Base-by-base conservation (phyloP, 2,329 filamentous ascomycete genomes). In the Microdochium nivale region DNA sequence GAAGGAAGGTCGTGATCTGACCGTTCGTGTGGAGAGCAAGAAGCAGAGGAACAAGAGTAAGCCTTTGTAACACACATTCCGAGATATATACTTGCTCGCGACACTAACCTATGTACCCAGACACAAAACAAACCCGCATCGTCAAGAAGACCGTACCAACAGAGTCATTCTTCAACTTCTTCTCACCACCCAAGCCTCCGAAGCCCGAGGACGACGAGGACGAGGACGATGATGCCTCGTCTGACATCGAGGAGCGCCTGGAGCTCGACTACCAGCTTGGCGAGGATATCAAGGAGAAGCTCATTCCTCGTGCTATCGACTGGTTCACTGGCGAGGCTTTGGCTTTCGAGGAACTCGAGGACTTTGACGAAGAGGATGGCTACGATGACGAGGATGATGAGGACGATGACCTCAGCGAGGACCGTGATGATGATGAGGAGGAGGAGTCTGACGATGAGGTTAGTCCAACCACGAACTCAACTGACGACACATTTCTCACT, bases 41-140 rank as follows among this genome's bases (percentile, higher is more conserved):
- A 99, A 99, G 81, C 94, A 99, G 77, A 84, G 94, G 58, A 99
- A 99, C 77, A 99, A 97, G 84, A 97, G 94, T 99, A 79, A 76
- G 77, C 25, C 16, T 7, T 32, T 23, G 2, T 33, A 8, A 8
- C 19, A 25, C 9, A 8, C 19, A 25, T 25, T 25, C 13, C 44
- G 40, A 19, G 49, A 27, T 23, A 19, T 14, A 37, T 25, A 16
- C 11, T 37, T 19, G 25, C 27, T 2, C 37, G 25, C 21, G 44
- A 25, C 25, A 49, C 51, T 57, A 54, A 61, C 55, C 49, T 37
- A 11, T 13, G 32, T 46, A 3, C 33, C 59, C 63, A 97, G 94
- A 94, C 78, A 99, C 94, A 61, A 99, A 99, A 79, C 94, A 99
- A 72, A 99, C 94, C 55, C 90, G 94, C 60, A 89, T 99, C 60